Evolutionary conservation across 768 basidiomycete genomes (phyloP).

Genomic region (Calocera cornea): DNA sequence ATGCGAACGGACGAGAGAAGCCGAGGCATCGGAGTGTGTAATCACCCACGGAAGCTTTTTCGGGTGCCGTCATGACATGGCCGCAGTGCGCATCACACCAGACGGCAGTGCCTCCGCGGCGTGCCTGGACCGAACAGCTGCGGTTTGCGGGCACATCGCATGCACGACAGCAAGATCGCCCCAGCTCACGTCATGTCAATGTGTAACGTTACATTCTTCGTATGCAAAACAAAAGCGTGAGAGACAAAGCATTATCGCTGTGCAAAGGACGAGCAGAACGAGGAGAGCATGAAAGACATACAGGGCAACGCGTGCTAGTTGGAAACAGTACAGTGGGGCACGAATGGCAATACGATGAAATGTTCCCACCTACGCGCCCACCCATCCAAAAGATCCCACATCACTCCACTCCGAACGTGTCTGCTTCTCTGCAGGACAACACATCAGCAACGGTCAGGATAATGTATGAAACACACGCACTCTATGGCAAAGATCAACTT

Average conservation of each 20-base stretch:
- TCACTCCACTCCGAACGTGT: constrained; percentile 45
- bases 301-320: background rate
- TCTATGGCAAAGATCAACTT: constrained; percentile 4
- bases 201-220: too few relatives aligned
- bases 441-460: background rate
- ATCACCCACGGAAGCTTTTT: background rate
- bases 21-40: background rate
- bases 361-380: background rate
- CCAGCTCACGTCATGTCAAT: too few relatives aligned
- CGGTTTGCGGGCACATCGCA: too few relatives aligned
- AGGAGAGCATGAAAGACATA: too few relatives aligned
- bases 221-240: too few relatives aligned
- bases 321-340: background rate
- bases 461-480: constrained; percentile 9
- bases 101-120: too few relatives aligned
- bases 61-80: background rate
- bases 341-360: background rate
- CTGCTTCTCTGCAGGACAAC: constrained; percentile 44
- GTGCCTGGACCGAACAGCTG: too few relatives aligned
- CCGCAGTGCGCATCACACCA: background rate
- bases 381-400: background rate
- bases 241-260: too few relatives aligned
- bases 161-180: too few relatives aligned
- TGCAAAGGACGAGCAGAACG: too few relatives aligned
- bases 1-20: background rate